phyloP scores from a whole-genome alignment of 2,329 filamentous ascomycete genomes.

The Claviceps lovelessii region DNA sequence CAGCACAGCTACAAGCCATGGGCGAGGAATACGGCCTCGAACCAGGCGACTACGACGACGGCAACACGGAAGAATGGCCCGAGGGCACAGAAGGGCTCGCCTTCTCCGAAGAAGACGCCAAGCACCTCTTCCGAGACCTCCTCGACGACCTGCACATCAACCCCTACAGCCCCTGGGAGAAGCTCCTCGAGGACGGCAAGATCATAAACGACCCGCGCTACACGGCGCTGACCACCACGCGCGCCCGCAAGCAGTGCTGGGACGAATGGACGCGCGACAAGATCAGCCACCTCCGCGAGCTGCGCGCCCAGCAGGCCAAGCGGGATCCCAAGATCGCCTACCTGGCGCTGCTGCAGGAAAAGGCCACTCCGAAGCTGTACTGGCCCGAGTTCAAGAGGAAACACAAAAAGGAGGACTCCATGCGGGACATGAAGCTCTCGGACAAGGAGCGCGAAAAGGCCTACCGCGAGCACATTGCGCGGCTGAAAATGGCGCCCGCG shows the following conservation, averaged over 20 bases:
- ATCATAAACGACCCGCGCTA: conserved; percentile 81
- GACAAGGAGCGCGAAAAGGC: conserved; percentile 70
- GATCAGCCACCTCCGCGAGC: conserved; percentile 58
- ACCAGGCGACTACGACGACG: conserved; percentile 60
- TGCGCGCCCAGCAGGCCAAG: conserved; percentile 61
- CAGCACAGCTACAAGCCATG: conserved; percentile 81
- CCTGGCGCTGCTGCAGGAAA: conserved; percentile 62
- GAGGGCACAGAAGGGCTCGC: conserved; percentile 57
- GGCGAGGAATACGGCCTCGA: conserved; percentile 70
- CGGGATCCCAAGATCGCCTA: conserved; percentile 74
- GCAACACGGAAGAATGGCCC: conserved; percentile 45
- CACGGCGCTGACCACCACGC: conserved; percentile 68
- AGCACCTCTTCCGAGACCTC: conserved; percentile 68
- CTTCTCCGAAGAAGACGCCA: conserved; percentile 62
- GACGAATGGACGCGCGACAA: conserved; percentile 69
- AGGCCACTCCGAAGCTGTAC: conserved; percentile 83
- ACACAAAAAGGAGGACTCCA: conserved; percentile 63
- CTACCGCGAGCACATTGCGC: conserved; percentile 59
- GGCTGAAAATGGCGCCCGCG: conserved; percentile 50
- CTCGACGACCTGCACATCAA: conserved; percentile 70
- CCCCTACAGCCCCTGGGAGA: conserved; percentile 87
- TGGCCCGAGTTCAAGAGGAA: conserved; percentile 96
- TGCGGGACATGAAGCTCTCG: conserved; percentile 57
- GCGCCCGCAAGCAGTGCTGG: conserved; percentile 66
- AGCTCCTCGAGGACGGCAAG: conserved; percentile 65